These are phyloP conservation scores for Kodamaea sp. DNA, from an alignment of 1,139 yeast species.

Conservation along the genomic window DNA sequence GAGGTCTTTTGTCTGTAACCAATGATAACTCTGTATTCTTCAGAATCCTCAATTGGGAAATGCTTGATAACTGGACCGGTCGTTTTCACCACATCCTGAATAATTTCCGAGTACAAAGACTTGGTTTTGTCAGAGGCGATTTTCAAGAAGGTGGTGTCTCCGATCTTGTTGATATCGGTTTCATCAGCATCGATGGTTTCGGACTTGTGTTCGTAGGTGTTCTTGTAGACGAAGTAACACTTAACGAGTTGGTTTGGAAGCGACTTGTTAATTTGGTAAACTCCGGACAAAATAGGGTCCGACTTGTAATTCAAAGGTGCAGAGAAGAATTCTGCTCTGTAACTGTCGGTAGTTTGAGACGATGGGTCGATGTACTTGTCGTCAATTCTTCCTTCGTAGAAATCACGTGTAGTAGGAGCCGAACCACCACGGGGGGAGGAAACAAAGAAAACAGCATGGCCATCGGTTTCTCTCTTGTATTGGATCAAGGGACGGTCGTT, in stretches of 20 bases:
- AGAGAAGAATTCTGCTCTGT: constrained; percentile 82
- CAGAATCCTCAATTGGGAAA: constrained; percentile 77
- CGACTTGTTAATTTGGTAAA: constrained; percentile 33
- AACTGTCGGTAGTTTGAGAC: constrained; percentile 41
- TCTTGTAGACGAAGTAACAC: constrained; percentile 86
- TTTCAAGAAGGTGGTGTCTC: constrained; percentile 77
- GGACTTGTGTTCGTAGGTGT: constrained; percentile 49
- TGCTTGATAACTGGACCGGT: constrained; percentile 95
- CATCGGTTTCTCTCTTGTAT: constrained; percentile 73
- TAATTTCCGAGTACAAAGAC: constrained; percentile 69
- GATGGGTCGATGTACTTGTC: constrained; percentile 72
- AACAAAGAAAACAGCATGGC: constrained; percentile 92
- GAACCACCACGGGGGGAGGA: constrained; percentile 51
- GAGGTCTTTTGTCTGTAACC: constrained; percentile 87
- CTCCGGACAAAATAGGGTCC: constrained; percentile 48
- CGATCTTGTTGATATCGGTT: constrained; percentile 62
- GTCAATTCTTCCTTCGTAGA: constrained; percentile 72
- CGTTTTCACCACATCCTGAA: constrained; percentile 67
- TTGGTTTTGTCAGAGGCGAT: constrained; percentile 83
- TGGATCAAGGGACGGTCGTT: constrained; percentile 57
- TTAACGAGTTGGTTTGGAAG: constrained; percentile 57
- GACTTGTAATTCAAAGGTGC: constrained; percentile 59
- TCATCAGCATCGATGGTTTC: constrained; percentile 32
- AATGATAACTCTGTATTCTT: constrained; percentile 78
- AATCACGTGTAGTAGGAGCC: constrained; percentile 35